A percentile compares a stretch with the other conserved stretches of the same genome.
phyloP scores from a whole-genome alignment of 305 asterid genomes.

The Caryopteris hybrid region DNA sequence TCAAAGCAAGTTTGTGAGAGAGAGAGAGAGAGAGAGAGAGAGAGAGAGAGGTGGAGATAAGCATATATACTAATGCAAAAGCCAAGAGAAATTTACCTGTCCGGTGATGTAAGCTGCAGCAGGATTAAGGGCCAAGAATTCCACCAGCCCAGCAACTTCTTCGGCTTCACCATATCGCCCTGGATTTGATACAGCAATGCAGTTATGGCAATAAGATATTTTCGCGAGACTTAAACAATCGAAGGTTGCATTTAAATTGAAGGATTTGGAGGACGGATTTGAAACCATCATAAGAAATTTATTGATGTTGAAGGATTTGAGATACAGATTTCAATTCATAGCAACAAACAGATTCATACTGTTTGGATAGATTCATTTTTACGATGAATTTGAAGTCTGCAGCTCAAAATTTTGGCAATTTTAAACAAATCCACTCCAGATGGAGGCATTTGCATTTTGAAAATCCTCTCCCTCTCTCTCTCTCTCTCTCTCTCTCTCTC shows the following conservation, averaged over 20 bases:
- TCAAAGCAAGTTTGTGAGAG: neutral
- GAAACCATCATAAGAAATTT: neutral
- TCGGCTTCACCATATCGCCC: constrained; percentile 90
- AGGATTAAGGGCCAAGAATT: constrained; percentile 81
- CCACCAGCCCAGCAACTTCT: constrained; percentile 87
- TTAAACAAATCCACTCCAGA: no score
- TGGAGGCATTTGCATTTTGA: no score
- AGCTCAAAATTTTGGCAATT: no score
- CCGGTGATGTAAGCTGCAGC: constrained; percentile 88
- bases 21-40: no score
- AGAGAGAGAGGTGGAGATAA: no score
- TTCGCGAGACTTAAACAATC: neutral
- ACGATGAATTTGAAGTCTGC: no score
- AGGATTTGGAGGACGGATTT: neutral
- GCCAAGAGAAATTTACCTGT: constrained; percentile 42
- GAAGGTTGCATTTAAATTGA: neutral
- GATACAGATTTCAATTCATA: neutral
- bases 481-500: no score
- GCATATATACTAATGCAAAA: constrained; percentile 5
- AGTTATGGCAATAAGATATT: neutral
- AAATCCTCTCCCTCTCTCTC: no score
- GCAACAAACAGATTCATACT: neutral
- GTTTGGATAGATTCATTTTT: no score
- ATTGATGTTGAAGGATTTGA: neutral
- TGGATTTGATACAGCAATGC: constrained; percentile 23